These are phyloP conservation scores for Blepharisma stoltei DNA, from an alignment of 73 alveolate genomes.

Conservation along the genomic window DNA sequence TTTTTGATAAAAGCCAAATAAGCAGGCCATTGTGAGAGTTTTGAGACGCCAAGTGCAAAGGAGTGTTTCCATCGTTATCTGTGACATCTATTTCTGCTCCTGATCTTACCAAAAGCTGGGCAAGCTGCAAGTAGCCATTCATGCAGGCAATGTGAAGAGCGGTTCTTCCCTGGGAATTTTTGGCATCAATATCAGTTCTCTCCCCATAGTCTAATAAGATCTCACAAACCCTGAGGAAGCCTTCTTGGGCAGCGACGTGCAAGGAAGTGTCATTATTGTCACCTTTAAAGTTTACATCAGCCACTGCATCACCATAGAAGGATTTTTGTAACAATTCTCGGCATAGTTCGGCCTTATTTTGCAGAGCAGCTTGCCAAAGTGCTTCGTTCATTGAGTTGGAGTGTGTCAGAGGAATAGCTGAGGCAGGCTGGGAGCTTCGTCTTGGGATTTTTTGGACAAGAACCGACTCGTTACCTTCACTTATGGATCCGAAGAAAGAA, in stretches of 20 bases:
- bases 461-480: too few species aligned
- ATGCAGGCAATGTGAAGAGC: conserved; percentile 55
- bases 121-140: conserved; percentile 64
- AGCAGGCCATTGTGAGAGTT: conserved; percentile 64
- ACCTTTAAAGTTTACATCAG: conserved; percentile 64
- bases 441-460: too few species aligned
- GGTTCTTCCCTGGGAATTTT: conserved; percentile 50
- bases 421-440: too few species aligned
- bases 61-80: conserved; percentile 85
- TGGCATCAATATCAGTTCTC: conserved; percentile 58
- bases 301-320: not conserved
- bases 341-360: too few species aligned
- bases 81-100: conserved; percentile 67
- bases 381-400: too few species aligned
- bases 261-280: conserved; percentile 89
- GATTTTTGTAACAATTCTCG: too few species aligned
- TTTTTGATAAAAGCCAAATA: conserved; percentile 51
- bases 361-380: too few species aligned
- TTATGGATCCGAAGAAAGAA: too few species aligned
- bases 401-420: too few species aligned
- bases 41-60: conserved; percentile 80
- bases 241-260: conserved; percentile 93
- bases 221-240: conserved; percentile 70
- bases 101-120: conserved; percentile 52
- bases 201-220: conserved; percentile 49